Evolutionary conservation across 2,329 filamentous ascomycete species (phyloP).

Genomic region (Ophiocordyceps camponoti-rufipedis): DNA sequence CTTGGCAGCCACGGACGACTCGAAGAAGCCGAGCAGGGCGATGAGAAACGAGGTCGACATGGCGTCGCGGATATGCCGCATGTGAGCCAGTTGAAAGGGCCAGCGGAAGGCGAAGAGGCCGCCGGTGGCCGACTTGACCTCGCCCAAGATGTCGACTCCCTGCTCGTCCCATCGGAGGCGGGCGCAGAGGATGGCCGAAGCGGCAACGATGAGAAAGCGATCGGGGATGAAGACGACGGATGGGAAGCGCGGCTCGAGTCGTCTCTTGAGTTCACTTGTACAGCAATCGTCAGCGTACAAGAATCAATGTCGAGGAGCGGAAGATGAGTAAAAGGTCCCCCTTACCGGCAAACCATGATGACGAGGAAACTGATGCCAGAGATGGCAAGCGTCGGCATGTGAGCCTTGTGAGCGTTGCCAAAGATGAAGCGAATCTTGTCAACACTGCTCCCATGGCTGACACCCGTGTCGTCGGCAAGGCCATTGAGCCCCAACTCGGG

Average conservation of each 20-base stretch:
- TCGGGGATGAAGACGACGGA: conserved; percentile 79
- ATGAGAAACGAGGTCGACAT: conserved; percentile 89
- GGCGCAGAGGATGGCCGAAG: conserved; percentile 68
- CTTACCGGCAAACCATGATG: conserved; percentile 78
- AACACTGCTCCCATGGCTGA: conserved; percentile 69
- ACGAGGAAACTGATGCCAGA: conserved; percentile 64
- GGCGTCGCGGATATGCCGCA: conserved; percentile 68
- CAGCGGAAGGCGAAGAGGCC: conserved; percentile 64
- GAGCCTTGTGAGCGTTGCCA: conserved; percentile 43
- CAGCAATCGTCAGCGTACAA: not conserved
- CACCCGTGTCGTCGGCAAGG: conserved; percentile 42
- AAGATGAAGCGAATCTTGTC: conserved; percentile 73
- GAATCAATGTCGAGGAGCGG: too few species aligned
- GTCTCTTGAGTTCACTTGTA: conserved; percentile 58
- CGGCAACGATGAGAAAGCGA: conserved; percentile 72
- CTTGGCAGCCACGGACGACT: conserved; percentile 91
- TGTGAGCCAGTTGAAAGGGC: conserved; percentile 59
- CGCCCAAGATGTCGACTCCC: conserved; percentile 69
- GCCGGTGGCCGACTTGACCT: conserved; percentile 58
- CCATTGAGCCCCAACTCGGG: conserved; percentile 67
- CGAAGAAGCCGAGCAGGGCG: conserved; percentile 91
- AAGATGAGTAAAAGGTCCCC: not conserved
- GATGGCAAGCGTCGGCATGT: conserved; percentile 59
- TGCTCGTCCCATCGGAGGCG: conserved; percentile 57
- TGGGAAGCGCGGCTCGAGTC: conserved; percentile 61